Evolutionary conservation across 108 stramenopile genomes (phyloP).

Genomic region (Thalassiosira profunda): DNA sequence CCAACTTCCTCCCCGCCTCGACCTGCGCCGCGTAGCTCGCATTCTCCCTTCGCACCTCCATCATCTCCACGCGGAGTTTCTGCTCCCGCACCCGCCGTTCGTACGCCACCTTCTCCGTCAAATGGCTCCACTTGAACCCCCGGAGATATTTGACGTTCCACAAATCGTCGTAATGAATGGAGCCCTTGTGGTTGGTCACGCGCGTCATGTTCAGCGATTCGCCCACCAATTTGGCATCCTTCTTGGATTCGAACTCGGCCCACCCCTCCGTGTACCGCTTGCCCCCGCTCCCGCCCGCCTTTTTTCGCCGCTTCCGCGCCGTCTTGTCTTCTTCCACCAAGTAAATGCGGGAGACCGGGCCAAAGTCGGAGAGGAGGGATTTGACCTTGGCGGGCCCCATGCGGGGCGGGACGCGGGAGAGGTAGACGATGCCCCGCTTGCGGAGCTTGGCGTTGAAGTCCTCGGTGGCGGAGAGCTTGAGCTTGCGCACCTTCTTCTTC

Average conservation of each 20-base stretch:
- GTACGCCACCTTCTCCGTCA: constrained; percentile 98
- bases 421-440: constrained; percentile 92
- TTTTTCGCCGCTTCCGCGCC: constrained; percentile 76
- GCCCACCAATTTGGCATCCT: constrained; percentile 86
- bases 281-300: constrained; percentile 74
- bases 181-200: constrained; percentile 84
- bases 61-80: constrained; percentile 91
- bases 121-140: constrained; percentile 96
- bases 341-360: constrained; percentile 91
- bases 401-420: constrained; percentile 95
- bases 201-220: constrained; percentile 86
- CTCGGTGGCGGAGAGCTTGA: constrained; percentile 64
- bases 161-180: constrained; percentile 85
- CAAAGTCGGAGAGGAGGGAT: constrained; percentile 90
- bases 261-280: constrained; percentile 96
- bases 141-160: constrained; percentile 97
- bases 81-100: constrained; percentile 94
- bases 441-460: constrained; percentile 81
- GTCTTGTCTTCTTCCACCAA: constrained; percentile 93
- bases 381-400: constrained; percentile 97
- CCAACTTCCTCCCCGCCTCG: constrained; percentile 90
- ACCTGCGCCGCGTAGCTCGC: constrained; percentile 89
- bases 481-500: constrained; percentile 66
- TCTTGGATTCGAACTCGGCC: constrained; percentile 96
- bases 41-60: constrained; percentile 92